Conservation (phyloP, 2,329 filamentous ascomycete species). For the Orbilia ellipsospora region DNA sequence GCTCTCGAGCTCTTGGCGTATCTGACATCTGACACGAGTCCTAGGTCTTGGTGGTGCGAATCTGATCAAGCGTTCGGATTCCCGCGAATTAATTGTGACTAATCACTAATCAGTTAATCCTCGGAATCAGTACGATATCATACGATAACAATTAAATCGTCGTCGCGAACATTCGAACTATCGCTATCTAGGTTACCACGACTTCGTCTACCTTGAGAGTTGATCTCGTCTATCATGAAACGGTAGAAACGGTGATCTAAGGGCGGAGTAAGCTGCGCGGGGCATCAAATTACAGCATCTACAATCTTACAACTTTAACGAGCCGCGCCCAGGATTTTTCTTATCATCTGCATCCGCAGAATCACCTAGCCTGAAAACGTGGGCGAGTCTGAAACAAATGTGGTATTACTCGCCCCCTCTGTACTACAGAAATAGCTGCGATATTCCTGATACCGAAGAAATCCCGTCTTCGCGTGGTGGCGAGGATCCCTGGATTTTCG, state of each 20-base stretch:
- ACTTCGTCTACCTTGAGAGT: neutral
- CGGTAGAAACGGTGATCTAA: slow-evolving; percentile 14
- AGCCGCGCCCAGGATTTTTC: neutral
- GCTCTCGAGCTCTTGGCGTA: too few species aligned
- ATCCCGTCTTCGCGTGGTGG: too few species aligned
- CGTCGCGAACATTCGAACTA: too few species aligned
- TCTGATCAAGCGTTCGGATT: too few species aligned
- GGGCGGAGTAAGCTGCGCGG: neutral
- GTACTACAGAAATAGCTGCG: slow-evolving; percentile 23
- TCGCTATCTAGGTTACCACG: too few species aligned
- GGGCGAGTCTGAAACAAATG: slow-evolving; percentile 35
- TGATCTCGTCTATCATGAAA: slow-evolving; percentile 49
- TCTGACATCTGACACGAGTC: too few species aligned
- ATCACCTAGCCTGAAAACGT: slow-evolving; percentile 23
- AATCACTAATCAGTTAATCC: too few species aligned
- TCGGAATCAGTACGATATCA: too few species aligned
- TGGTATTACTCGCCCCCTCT: neutral
- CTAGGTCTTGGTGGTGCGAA: too few species aligned
- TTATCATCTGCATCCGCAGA: neutral
- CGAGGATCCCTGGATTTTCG: too few species aligned
- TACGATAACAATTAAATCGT: too few species aligned
- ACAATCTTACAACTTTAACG: neutral
- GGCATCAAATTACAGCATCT: neutral
- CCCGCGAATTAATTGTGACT: too few species aligned
- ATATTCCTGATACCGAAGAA: neutral